phyloP scores from a whole-genome alignment of 257 asterid genomes.

The Plantago ovata region DNA sequence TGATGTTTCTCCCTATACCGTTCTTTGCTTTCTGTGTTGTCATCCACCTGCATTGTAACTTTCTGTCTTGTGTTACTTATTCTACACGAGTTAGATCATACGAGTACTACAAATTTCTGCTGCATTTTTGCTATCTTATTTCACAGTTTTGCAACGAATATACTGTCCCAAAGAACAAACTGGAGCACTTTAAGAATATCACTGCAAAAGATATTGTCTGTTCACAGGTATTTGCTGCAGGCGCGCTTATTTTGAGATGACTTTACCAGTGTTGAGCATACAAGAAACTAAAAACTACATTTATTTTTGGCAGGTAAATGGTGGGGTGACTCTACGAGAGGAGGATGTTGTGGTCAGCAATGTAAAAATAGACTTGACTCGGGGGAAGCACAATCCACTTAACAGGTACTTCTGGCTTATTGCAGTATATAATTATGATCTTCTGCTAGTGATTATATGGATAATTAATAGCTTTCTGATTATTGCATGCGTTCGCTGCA shows the following conservation, averaged over 20 bases:
- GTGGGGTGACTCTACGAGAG: conserved; percentile 47
- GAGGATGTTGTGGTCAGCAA: conserved; percentile 88
- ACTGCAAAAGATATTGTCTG: conserved; percentile 86
- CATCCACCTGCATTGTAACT: no score
- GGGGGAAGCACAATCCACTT: conserved; percentile 82
- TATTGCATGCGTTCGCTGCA: conserved; percentile 30
- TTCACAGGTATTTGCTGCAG: conserved; percentile 60
- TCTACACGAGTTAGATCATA: no score
- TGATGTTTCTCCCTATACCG: conserved; percentile 7
- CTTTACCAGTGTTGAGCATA: conserved; percentile 9
- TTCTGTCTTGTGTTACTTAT: no score
- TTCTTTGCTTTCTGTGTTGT: no score
- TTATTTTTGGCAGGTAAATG: conserved; percentile 48
- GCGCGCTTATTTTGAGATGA: conserved; percentile 13
- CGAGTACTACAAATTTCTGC: no score
- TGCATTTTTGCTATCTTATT: conserved; percentile 26
- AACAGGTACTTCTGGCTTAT: conserved; percentile 49
- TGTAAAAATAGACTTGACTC: conserved; percentile 80
- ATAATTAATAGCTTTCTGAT: conserved; percentile 12
- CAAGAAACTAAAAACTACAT: neutral
- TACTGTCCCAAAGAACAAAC: conserved; percentile 75
- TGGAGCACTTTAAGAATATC: conserved; percentile 73
- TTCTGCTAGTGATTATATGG: conserved; percentile 9
- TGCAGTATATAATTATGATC: conserved; percentile 10
- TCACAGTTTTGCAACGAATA: conserved; percentile 87